phyloP scores from a whole-genome alignment of 2,329 filamentous ascomycete genomes.

The Biscogniauxia mediterranea region DNA sequence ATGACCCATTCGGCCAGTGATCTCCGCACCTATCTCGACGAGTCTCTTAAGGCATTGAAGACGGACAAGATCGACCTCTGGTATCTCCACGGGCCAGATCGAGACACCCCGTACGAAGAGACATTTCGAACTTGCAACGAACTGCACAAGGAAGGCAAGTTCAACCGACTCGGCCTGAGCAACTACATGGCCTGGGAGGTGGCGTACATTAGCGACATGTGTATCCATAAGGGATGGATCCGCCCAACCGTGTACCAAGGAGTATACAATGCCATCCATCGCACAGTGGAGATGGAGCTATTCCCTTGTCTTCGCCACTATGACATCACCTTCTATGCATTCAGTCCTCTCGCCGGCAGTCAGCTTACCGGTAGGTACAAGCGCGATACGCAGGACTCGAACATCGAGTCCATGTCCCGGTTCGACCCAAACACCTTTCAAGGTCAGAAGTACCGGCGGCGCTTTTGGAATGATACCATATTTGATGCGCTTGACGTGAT shows the following conservation, averaged over 20 bases:
- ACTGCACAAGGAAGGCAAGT: constrained; percentile 43
- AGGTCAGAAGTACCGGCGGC: neutral
- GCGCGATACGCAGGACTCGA: constrained; percentile 11
- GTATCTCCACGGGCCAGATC: constrained; percentile 51
- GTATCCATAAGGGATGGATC: constrained; percentile 39
- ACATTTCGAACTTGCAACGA: constrained; percentile 47
- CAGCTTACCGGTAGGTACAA: constrained; percentile 42
- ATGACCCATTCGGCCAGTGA: constrained; percentile 28
- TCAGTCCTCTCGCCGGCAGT: constrained; percentile 44
- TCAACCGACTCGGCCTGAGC: constrained; percentile 43
- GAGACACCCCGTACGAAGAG: constrained; percentile 42
- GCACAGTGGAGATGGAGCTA: constrained; percentile 40
- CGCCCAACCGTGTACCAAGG: constrained; percentile 47
- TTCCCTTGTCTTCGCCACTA: constrained; percentile 42
- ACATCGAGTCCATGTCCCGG: constrained; percentile 28
- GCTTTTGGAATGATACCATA: neutral
- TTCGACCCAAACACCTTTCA: constrained; percentile 30
- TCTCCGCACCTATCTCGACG: constrained; percentile 30
- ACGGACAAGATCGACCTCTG: constrained; percentile 14
- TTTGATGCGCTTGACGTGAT: constrained; percentile 2
- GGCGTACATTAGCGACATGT: constrained; percentile 45
- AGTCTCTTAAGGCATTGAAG: constrained; percentile 33
- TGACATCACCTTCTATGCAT: constrained; percentile 40
- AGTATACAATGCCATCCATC: constrained; percentile 17
- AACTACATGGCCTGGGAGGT: constrained; percentile 49